Evolutionary conservation across 352 stramenopile genomes (phyloP), one percentile per base, ranked within the genome.

Genomic region (Phytophthora tubulina): DNA sequence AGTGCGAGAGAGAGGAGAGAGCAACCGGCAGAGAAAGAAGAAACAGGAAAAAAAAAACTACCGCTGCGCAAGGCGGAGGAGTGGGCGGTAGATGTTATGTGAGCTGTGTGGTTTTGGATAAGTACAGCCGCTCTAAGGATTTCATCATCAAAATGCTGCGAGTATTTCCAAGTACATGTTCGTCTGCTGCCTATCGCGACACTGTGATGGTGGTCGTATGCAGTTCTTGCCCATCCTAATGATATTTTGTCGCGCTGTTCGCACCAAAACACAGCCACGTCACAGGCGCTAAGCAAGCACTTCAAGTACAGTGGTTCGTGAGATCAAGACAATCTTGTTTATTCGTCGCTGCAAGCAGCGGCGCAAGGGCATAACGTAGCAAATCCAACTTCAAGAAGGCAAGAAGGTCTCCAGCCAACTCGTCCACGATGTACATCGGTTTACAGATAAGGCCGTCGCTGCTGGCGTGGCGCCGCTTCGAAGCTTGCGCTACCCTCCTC

Each of bases 71-170:
- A 56, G 45, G 53, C 56, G 45, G 58, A 69, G 39, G 52, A 73
- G 62, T 50, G 51, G 21, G 64, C 32, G 57, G 57, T 71, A 72
- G 74, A 78, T 72, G 63, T 72, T 70, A 76, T 68, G 72, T 79
- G 65, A 80, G 75, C 67, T 77, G 63, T 79, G 58, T 70, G 63
- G 58, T 75, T 78, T 75, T 68, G 66, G 56, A 73, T 67, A 78
- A 67, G 60, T 72, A 63, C 54, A 64, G 64, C 55, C 54, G 65
- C 53, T 70, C 33, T 70, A 65, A 72, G 44, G 48, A 67, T 69
- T 73, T 73, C 57, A 57, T 72, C 50, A 63, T 39, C 38, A 17
- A 72, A 54, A 36, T 57, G 50, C n/a, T 52, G 27, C n/a, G 9
- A 54, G 11, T 44, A 14, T 10, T 53, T 42, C 54, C 17, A 48